These are phyloP conservation scores for Exophiala calicioides DNA, from an alignment of 2,329 filamentous ascomycete species.

Conservation along the genomic window DNA sequence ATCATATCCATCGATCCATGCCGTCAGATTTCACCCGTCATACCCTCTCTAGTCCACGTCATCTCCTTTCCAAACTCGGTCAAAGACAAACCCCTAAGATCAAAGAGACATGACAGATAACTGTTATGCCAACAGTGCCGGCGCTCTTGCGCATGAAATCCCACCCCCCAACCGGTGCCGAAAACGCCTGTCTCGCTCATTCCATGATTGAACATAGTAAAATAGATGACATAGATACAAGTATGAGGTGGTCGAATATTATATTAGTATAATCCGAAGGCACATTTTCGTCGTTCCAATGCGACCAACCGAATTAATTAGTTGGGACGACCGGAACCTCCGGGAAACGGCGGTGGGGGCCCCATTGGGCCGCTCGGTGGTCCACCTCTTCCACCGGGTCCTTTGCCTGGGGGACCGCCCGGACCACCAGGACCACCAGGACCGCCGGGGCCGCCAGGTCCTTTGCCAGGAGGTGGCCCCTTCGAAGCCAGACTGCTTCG, in stretches of 20 bases:
- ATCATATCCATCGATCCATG: no score
- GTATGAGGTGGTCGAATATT: constrained; percentile 9
- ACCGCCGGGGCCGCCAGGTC: constrained; percentile 22
- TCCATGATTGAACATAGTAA: constrained; percentile 25
- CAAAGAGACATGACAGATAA: no score
- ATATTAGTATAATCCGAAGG: constrained; percentile 21
- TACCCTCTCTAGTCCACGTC: no score
- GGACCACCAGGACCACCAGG: constrained; percentile 23
- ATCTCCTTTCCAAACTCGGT: no score
- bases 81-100: no score
- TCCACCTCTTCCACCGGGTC: constrained; percentile 20
- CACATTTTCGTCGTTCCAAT: constrained; percentile 13
- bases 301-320: constrained; percentile 10
- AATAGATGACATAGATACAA: constrained; percentile 27
- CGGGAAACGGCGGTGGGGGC: constrained; percentile 19
- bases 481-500: constrained; percentile 33
- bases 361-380: constrained; percentile 13
- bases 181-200: constrained; percentile 27
- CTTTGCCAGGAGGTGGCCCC: constrained; percentile 26
- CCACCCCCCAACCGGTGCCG: constrained; percentile 6
- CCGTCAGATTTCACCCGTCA: no score
- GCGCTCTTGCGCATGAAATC: constrained; percentile 18
- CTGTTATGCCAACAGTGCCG: constrained; percentile 6
- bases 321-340: constrained; percentile 10
- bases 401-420: constrained; percentile 16